Conservation (phyloP, 1,284 basidiomycete genomes). For the Ceratobasidium sp. region DNA sequence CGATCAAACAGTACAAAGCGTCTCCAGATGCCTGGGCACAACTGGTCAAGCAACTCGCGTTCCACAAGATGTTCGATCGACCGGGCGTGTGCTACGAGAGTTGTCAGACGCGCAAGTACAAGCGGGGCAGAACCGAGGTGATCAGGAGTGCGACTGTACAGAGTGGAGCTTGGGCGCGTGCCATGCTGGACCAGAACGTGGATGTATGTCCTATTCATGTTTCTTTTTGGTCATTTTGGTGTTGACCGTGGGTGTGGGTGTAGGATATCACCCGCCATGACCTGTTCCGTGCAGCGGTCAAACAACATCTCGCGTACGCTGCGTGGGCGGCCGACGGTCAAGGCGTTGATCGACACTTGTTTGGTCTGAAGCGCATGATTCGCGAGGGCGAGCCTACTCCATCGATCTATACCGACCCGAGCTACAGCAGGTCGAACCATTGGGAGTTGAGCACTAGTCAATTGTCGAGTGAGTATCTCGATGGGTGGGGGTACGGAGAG, state of each 20-base stretch:
- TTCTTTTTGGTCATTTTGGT: slow-evolving; percentile 44
- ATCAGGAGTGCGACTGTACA: slow-evolving; percentile 87
- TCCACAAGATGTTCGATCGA: slow-evolving; percentile 81
- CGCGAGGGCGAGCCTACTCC: slow-evolving; percentile 76
- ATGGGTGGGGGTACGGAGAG: slow-evolving; percentile 98
- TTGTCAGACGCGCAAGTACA: slow-evolving; percentile 93
- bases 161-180: slow-evolving; percentile 84
- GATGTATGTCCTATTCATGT: slow-evolving; percentile 58
- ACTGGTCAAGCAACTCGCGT: slow-evolving; percentile 94
- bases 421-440: slow-evolving; percentile 74
- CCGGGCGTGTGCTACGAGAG: slow-evolving; percentile 92
- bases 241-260: slow-evolving; percentile 9
- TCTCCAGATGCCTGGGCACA: slow-evolving; percentile 97
- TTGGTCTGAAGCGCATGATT: slow-evolving; percentile 88
- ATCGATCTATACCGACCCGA: slow-evolving; percentile 78
- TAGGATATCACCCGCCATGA: slow-evolving; percentile 69
- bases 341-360: slow-evolving; percentile 95
- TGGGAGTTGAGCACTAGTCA: slow-evolving; percentile 96
- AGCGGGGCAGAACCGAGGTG: slow-evolving; percentile 92
- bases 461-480: slow-evolving; percentile 81
- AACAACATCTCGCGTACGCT: slow-evolving; percentile 87
- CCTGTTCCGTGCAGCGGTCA: slow-evolving; percentile 80
- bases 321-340: slow-evolving; percentile 92
- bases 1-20: slow-evolving; percentile 82
- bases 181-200: slow-evolving; percentile 75